Conservation (phyloP, 2,329 filamentous ascomycete species). For the Hypoxylon sp. region DNA sequence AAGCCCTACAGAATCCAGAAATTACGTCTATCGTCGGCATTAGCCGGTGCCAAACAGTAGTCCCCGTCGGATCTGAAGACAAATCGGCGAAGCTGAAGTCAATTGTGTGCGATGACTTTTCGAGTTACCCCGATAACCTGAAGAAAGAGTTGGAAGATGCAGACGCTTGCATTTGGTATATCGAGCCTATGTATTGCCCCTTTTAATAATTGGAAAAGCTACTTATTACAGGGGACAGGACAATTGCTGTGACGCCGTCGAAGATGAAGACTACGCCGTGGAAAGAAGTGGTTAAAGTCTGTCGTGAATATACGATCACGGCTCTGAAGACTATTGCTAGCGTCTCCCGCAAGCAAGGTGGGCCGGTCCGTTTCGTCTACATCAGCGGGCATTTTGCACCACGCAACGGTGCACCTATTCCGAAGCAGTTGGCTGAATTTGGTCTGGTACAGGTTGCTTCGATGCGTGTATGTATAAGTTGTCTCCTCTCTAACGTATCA, state of each 20-base stretch:
- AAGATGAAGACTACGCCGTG: neutral
- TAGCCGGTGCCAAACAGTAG: neutral
- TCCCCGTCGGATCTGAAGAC: neutral
- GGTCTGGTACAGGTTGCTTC: no score
- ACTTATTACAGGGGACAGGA: neutral
- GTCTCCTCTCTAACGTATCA: neutral
- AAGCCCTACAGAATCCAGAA: neutral
- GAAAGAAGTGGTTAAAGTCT: neutral
- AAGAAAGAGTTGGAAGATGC: neutral
- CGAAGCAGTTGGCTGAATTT: no score
- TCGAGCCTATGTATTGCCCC: no score
- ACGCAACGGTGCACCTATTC: neutral
- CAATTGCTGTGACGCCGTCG: neutral
- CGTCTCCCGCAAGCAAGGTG: neutral
- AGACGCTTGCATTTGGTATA: conserved; percentile 1
- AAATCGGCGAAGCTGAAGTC: neutral
- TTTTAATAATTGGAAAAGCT: neutral
- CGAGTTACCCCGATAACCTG: neutral
- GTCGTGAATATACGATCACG: neutral
- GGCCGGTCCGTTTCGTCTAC: neutral
- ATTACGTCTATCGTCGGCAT: neutral
- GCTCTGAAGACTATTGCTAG: neutral
- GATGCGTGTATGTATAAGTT: neutral
- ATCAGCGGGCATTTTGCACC: neutral
- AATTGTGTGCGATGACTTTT: neutral